These are phyloP conservation scores for Chimonanthus salicifolius DNA, from an alignment of 164 flowering plant species.

Conservation along the genomic window DNA sequence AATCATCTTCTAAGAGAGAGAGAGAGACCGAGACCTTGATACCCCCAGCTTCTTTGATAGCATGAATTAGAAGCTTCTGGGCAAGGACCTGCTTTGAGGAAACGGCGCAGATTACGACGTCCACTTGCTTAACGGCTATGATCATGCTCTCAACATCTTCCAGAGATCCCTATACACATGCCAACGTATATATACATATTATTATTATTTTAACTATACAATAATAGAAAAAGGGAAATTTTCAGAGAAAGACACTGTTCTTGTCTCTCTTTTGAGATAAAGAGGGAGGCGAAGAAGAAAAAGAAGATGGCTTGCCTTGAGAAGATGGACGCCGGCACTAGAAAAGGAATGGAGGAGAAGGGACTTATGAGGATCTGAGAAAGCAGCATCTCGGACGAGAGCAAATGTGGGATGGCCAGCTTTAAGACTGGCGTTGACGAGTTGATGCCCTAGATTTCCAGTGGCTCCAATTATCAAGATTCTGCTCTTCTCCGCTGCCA, in stretches of 20 bases:
- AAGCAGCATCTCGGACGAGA: constrained; percentile 6
- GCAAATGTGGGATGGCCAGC: constrained; percentile 10
- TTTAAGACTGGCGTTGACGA: constrained; percentile 49
- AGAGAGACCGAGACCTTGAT: constrained; percentile 41
- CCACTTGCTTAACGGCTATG: constrained; percentile 60
- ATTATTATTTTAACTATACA: not conserved
- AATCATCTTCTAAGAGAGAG: too few relatives aligned
- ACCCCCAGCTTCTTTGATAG: constrained; percentile 54
- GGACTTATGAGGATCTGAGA: constrained; percentile 3
- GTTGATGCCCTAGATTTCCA: constrained; percentile 56
- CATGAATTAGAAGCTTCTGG: constrained; percentile 56
- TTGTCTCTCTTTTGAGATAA: not conserved
- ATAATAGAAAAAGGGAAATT: not conserved
- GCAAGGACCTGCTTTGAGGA: constrained; percentile 44
- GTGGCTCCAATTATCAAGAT: constrained; percentile 66
- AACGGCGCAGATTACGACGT: constrained; percentile 72
- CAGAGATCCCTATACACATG: constrained; percentile 53
- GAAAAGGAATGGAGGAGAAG: constrained; percentile 3
- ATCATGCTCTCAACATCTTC: constrained; percentile 47
- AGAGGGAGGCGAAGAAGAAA: not conserved
- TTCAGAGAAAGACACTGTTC: not conserved
- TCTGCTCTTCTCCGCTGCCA: constrained; percentile 15
- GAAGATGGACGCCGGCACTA: constrained; percentile 3
- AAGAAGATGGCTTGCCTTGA: not conserved
- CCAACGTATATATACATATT: constrained; percentile 1